Conservation (phyloP, 2,329 filamentous ascomycete species). For the Exophiala calicioides region DNA sequence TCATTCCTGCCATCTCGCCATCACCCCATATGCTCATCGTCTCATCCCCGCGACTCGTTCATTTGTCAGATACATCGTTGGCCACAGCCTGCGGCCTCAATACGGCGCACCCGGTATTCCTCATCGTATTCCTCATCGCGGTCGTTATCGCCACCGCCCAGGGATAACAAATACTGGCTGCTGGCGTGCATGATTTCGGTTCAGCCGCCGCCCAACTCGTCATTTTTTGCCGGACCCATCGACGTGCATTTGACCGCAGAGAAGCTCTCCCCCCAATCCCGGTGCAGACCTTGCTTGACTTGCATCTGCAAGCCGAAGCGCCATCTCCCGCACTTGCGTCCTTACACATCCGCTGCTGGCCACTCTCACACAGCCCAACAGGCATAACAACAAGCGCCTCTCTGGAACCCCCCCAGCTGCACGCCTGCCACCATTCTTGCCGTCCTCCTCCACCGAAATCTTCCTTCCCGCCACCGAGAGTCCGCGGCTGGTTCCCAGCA, state of each 20-base stretch:
- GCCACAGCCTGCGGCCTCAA: no score
- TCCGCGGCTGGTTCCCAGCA: slow-evolving; percentile 15
- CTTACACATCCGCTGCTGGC: slow-evolving; percentile 12
- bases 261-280: slow-evolving; percentile 2
- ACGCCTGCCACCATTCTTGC: slow-evolving; percentile 22
- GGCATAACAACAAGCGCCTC: slow-evolving; percentile 9
- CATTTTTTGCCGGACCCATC: neutral
- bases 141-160: slow-evolving; percentile 11
- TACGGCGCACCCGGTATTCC: no score
- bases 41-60: no score
- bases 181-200: slow-evolving; percentile 1
- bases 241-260: no score
- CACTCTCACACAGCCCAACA: slow-evolving; percentile 1
- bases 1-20: neutral
- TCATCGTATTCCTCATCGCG: slow-evolving; percentile 4
- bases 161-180: neutral
- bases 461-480: slow-evolving; percentile 18
- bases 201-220: slow-evolving; percentile 8
- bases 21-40: no score
- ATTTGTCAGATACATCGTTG: no score
- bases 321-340: slow-evolving; percentile 13
- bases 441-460: slow-evolving; percentile 25
- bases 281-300: slow-evolving; percentile 8
- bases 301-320: slow-evolving; percentile 21
- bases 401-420: slow-evolving; percentile 8